Evolutionary conservation across 805 yeast genomes (phyloP), one percentile per base, ranked within the genome.

Genomic region (Candida broadrunensis): DNA sequence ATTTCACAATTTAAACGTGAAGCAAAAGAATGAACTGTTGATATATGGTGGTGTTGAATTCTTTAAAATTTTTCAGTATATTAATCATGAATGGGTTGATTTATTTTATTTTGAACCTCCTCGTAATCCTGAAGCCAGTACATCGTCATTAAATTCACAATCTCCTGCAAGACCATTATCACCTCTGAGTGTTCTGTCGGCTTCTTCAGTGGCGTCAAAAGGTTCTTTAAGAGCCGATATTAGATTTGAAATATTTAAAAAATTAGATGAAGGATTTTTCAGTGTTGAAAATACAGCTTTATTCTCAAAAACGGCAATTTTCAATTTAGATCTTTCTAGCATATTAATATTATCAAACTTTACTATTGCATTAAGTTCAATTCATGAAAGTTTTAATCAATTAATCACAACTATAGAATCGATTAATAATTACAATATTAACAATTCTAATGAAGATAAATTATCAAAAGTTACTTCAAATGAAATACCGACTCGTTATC

Each of bases 21-120:
- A 70, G 37, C 78, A 72, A 39, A 73, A 72, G 41, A 69, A 66
- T 42, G 57, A 64, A 0, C 51, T 50, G 0, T 59, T 76, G 36
- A 49, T 69, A 1, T 73, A 69, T 45, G 88, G 87, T 2, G 76
- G 77, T 1, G 44, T 80, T 2, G 63, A 69, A 34, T 50, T 46
- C 0, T 43, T 77, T n/a, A 42, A 50, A 1, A 42, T 70, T 4
- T 14, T 58, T 3, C 42, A 62, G 16, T 45, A 42, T 9, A 47
- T 43, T 17, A 43, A 55, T 18, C 52, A 57, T 11, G 37, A 43
- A 1, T n/a, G 44, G 5, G 37, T 58, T 20, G 37, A 44, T 23
- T 63, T 75, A 1, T 56, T 65, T 24, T 36, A 38, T 12, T 66
- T 63, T 42, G 52, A 49, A 18, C 43, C 39, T 1, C 43, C 33